Evolutionary conservation across 257 asterid species (phyloP).

Genomic region (Przewalskia tangutica): DNA sequence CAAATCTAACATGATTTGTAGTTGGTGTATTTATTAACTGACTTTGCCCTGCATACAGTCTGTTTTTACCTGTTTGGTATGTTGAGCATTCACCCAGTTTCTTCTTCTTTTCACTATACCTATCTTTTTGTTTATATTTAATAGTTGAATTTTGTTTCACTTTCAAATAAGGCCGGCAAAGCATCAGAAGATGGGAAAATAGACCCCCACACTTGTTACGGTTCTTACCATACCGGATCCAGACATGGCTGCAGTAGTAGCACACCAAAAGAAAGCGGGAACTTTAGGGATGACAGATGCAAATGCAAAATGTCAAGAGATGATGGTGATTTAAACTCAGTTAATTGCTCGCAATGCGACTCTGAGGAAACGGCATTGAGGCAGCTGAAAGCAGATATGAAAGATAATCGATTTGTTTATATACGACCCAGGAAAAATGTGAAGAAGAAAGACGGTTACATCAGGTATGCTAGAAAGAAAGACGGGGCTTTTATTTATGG

Average conservation of each 20-base stretch:
- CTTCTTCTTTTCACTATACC: too few species aligned
- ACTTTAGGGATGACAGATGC: neutral
- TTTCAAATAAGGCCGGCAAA: neutral
- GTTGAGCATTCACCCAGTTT: neutral
- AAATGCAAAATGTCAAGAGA: neutral
- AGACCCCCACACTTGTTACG: neutral
- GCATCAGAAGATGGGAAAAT: neutral
- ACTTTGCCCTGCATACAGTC: neutral
- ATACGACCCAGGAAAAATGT: conserved; percentile 39
- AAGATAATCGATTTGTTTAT: conserved; percentile 49
- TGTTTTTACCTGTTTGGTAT: neutral
- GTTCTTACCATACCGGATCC: neutral
- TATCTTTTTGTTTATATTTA: too few species aligned
- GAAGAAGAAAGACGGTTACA: conserved; percentile 26
- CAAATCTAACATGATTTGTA: neutral
- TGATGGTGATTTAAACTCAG: neutral
- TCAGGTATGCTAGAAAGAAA: conserved; percentile 42
- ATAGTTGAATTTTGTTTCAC: neutral
- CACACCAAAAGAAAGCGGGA: neutral
- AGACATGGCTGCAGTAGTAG: neutral
- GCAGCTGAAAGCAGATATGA: conserved; percentile 58
- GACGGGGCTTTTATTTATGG: conserved; percentile 41
- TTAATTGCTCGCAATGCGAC: neutral
- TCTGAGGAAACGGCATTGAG: conserved; percentile 30
- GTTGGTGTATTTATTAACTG: neutral